These are phyloP conservation scores for Magnolia officinalis DNA, from an alignment of 164 flowering plant genomes.

Conservation along the genomic window DNA sequence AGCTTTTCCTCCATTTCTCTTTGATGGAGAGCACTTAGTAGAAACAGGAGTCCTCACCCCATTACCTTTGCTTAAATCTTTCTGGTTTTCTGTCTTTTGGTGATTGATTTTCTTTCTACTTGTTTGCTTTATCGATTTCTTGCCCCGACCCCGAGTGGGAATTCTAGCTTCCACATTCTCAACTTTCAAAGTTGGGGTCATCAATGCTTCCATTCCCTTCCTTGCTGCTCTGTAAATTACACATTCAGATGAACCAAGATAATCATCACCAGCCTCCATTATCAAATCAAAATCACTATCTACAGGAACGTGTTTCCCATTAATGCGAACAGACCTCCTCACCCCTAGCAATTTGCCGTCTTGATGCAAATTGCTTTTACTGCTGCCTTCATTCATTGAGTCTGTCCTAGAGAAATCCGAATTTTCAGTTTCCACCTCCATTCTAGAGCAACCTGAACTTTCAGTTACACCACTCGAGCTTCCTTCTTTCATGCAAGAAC, in stretches of 20 bases:
- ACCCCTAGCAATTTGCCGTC: not conserved
- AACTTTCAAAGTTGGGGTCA: not conserved
- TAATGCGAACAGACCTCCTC: not conserved
- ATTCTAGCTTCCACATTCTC: not conserved
- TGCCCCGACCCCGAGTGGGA: not conserved
- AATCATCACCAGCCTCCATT: conserved; percentile 1
- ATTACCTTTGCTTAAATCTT: not conserved
- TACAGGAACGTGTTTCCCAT: not conserved
- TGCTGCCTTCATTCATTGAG: not conserved
- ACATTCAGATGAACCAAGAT: not conserved
- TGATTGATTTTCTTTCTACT: conserved; percentile 2
- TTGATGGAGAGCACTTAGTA: conserved; percentile 3
- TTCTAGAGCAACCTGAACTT: not conserved
- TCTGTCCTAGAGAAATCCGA: not conserved
- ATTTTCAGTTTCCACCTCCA: not conserved
- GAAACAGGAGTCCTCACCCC: conserved; percentile 11
- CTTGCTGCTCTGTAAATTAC: not conserved
- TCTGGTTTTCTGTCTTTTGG: not conserved
- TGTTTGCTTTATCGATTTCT: not conserved
- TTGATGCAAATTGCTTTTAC: not conserved
- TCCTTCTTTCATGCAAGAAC: conserved; percentile 6
- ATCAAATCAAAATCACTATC: not conserved
- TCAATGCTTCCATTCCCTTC: not conserved
- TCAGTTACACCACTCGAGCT: conserved; percentile 7
- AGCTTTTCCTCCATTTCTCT: not conserved